These are phyloP conservation scores for Lentithecium fluviatile DNA, from an alignment of 495 filamentous ascomycete species.

Conservation along the genomic window DNA sequence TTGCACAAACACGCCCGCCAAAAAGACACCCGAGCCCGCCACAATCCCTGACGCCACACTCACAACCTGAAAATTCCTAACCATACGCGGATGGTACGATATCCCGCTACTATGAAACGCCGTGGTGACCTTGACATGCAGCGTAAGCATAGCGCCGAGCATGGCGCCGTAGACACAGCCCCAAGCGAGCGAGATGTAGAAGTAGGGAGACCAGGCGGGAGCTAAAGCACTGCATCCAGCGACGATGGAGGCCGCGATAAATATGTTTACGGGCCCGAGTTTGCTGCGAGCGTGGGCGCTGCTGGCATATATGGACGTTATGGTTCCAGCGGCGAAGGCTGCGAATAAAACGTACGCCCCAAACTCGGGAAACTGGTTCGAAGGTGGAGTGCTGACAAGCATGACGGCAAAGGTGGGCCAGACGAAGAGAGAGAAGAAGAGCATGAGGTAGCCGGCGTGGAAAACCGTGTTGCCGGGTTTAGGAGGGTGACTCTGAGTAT, in stretches of 20 bases:
- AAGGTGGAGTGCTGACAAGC: slow-evolving; percentile 26
- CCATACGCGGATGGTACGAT: too few relatives aligned
- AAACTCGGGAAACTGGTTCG: slow-evolving; percentile 21
- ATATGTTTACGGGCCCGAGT: slow-evolving; percentile 37
- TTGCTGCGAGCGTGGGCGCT: slow-evolving; percentile 19
- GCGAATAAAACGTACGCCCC: neutral
- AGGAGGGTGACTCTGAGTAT: neutral
- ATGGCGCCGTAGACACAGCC: neutral
- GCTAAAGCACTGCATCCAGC: neutral
- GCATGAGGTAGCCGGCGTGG: slow-evolving; percentile 2
- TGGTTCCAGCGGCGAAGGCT: neutral
- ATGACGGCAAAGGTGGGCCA: slow-evolving; percentile 24
- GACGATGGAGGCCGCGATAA: slow-evolving; percentile 30
- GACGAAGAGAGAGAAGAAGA: slow-evolving; percentile 23
- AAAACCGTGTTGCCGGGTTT: neutral
- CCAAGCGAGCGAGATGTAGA: neutral
- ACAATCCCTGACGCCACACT: too few relatives aligned
- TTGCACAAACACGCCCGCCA: too few relatives aligned
- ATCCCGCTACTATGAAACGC: neutral
- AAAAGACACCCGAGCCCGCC: too few relatives aligned
- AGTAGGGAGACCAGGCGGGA: neutral
- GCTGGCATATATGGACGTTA: neutral
- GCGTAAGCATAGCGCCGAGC: neutral
- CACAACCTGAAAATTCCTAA: too few relatives aligned
- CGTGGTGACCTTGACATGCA: neutral